Evolutionary conservation across 1,284 basidiomycete genomes (phyloP).

Genomic region (Sporisorium reilianum): DNA sequence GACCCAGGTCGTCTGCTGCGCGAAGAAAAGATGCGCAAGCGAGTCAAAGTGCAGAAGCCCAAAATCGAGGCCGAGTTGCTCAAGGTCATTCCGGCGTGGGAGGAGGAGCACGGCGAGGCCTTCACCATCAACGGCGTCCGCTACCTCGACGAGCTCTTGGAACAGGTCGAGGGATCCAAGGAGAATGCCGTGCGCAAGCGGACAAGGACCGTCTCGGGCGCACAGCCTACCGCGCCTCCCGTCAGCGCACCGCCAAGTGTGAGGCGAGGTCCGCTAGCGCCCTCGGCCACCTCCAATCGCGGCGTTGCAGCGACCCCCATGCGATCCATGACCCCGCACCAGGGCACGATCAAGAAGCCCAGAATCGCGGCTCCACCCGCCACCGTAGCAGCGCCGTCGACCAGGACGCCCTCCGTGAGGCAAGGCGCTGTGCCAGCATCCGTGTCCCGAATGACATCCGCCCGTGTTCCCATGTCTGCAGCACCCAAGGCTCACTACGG

Average conservation of each 20-base stretch:
- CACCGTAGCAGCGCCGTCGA: constrained; percentile 20
- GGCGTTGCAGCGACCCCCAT: constrained; percentile 36
- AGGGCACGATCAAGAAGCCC: constrained; percentile 44
- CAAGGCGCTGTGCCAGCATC: constrained; percentile 24
- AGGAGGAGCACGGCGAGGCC: constrained; percentile 79
- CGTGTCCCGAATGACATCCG: constrained; percentile 30
- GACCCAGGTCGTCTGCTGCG: constrained; percentile 75
- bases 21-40: constrained; percentile 97
- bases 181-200: constrained; percentile 50
- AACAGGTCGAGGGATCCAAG: constrained; percentile 56
- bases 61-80: constrained; percentile 88
- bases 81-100: constrained; percentile 85
- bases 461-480: constrained; percentile 34
- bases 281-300: constrained; percentile 31
- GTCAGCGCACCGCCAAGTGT: constrained; percentile 37
- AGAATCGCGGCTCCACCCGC: constrained; percentile 37
- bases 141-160: constrained; percentile 79
- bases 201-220: constrained; percentile 28
- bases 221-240: constrained; percentile 25
- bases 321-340: constrained; percentile 35
- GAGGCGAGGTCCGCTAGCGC: constrained; percentile 31
- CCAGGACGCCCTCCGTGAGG: constrained; percentile 23
- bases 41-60: constrained; percentile 93
- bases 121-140: constrained; percentile 89
- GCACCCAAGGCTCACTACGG: constrained; percentile 26